These are phyloP conservation scores for Cutaneotrichosporon sp. DNA, from an alignment of 1,284 basidiomycete species.

Conservation along the genomic window DNA sequence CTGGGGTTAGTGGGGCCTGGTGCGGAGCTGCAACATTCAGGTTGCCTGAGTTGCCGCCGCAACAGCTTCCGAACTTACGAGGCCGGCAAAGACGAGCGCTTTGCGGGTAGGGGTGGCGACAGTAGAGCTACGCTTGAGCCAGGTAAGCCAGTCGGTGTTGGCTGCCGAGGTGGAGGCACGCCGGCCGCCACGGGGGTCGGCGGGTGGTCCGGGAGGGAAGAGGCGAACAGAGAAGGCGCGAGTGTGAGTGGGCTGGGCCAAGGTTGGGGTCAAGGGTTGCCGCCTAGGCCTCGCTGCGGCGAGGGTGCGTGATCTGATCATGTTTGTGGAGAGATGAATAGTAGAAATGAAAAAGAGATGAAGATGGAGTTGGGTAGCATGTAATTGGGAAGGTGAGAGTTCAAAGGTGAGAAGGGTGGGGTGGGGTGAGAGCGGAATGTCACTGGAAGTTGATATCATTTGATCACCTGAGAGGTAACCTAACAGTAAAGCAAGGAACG, in stretches of 20 bases:
- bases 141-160: conserved; percentile 44
- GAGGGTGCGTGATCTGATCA: conserved; percentile 8
- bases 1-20: conserved; percentile 29
- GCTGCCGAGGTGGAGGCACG: conserved; percentile 37
- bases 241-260: not conserved
- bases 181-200: conserved; percentile 27
- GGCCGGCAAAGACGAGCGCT: conserved; percentile 49
- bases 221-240: conserved; percentile 24
- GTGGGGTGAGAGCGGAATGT: too few species aligned
- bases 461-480: too few species aligned
- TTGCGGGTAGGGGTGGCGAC: conserved; percentile 20
- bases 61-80: conserved; percentile 34
- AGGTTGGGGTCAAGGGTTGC: not conserved
- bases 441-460: too few species aligned
- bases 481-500: too few species aligned
- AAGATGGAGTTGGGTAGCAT: not conserved
- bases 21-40: too few species aligned
- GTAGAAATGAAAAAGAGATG: not conserved
- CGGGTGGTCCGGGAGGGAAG: conserved; percentile 28
- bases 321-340: not conserved
- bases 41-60: too few species aligned
- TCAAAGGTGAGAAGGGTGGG: too few species aligned
- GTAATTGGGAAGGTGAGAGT: not conserved
- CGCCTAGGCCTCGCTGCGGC: conserved; percentile 1
- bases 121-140: conserved; percentile 32